A percentile compares a stretch with the other conserved stretches of the same genome.
Conservation (phyloP, 2,329 filamentous ascomycete genomes). For the Clathrospora elynae region DNA sequence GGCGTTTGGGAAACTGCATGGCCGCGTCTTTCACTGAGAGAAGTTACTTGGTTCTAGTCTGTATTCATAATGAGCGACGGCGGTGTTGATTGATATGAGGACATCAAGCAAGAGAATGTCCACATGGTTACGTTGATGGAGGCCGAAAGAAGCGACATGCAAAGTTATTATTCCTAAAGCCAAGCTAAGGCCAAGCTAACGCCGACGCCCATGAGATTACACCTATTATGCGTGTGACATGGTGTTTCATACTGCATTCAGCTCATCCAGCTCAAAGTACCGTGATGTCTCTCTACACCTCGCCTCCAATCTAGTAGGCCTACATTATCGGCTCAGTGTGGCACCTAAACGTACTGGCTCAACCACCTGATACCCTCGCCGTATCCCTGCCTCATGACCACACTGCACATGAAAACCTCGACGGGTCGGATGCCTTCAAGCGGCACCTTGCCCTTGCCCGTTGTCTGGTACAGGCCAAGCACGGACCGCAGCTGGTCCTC, state of each 20-base stretch:
- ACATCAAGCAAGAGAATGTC: background rate
- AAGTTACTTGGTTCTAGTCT: background rate
- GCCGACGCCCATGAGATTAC: slow-evolving; percentile 23
- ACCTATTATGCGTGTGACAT: slow-evolving; percentile 13
- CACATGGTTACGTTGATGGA: background rate
- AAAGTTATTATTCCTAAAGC: slow-evolving; percentile 20
- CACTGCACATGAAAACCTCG: slow-evolving; percentile 97
- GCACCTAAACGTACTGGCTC: slow-evolving; percentile 48
- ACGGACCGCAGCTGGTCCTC: slow-evolving; percentile 94
- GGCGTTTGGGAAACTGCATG: background rate
- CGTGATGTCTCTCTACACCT: slow-evolving; percentile 4
- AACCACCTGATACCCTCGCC: slow-evolving; percentile 52
- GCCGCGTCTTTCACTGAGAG: too few relatives aligned
- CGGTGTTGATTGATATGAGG: background rate
- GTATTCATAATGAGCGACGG: background rate
- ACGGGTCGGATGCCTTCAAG: slow-evolving; percentile 59
- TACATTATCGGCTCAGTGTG: background rate
- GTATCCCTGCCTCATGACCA: slow-evolving; percentile 88
- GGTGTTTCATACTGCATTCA: slow-evolving; percentile 12
- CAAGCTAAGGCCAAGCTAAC: too few relatives aligned
- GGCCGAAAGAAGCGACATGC: too few relatives aligned
- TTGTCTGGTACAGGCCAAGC: slow-evolving; percentile 82
- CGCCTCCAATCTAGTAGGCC: background rate
- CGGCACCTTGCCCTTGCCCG: slow-evolving; percentile 47
- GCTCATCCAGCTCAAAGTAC: background rate